Evolutionary conservation across 2,329 filamentous ascomycete genomes (phyloP).

Genomic region (Aspergillus aculeatus): DNA sequence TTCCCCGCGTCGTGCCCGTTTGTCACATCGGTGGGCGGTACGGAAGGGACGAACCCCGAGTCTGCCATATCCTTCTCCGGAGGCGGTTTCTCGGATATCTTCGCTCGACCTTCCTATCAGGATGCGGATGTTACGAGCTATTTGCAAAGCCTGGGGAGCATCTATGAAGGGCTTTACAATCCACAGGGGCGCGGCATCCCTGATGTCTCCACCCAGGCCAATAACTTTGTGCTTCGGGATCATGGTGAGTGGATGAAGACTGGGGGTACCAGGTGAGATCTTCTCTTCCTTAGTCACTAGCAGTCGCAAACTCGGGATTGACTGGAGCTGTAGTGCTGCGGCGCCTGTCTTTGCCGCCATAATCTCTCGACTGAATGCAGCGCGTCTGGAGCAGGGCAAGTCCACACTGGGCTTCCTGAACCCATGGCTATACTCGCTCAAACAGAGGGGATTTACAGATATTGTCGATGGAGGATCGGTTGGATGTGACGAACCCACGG

Average conservation of each 20-base stretch:
- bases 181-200: constrained; percentile 59
- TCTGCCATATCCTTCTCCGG: constrained; percentile 54
- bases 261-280: constrained; percentile 48
- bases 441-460: constrained; percentile 48
- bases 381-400: constrained; percentile 56
- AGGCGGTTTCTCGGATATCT: constrained; percentile 49
- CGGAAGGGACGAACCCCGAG: constrained; percentile 54
- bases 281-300: background rate
- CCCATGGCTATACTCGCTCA: constrained; percentile 57
- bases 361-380: constrained; percentile 64
- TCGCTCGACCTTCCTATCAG: constrained; percentile 52
- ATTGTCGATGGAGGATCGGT: constrained; percentile 49
- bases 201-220: constrained; percentile 60
- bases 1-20: constrained; percentile 63
- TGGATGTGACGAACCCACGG: constrained; percentile 46
- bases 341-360: constrained; percentile 63
- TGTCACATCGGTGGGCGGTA: constrained; percentile 63
- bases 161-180: constrained; percentile 50
- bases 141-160: constrained; percentile 40
- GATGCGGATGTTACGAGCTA: constrained; percentile 46
- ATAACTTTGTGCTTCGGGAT: constrained; percentile 42
- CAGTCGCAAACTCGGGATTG: background rate
- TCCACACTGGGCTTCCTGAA: constrained; percentile 60
- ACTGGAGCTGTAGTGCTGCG: constrained; percentile 47
- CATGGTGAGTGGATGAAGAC: constrained; percentile 39